Percentiles rank a stretch among this genome's conserved stretches.
Conservation (phyloP, 768 basidiomycete species). For the Lactifluus rugatus region DNA sequence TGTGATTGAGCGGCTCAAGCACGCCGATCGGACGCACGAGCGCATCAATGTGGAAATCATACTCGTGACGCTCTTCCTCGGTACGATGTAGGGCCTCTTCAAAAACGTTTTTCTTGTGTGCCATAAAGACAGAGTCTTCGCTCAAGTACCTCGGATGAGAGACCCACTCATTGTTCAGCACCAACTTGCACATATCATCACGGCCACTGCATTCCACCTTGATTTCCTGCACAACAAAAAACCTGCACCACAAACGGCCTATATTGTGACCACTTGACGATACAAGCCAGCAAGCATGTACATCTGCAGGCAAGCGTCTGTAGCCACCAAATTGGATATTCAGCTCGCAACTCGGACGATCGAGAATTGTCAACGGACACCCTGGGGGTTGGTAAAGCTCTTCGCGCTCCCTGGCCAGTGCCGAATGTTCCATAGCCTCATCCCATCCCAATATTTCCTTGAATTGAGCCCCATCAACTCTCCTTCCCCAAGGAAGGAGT, state of each 20-base stretch:
- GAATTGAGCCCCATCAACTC: conserved; percentile 76
- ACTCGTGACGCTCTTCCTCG: conserved; percentile 98
- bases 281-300: conserved; percentile 34
- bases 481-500: conserved; percentile 61
- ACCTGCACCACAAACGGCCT: too few relatives aligned
- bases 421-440: conserved; percentile 43
- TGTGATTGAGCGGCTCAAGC: conserved; percentile 85
- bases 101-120: conserved; percentile 90
- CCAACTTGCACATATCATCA: conserved; percentile 93
- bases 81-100: conserved; percentile 94
- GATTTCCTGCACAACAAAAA: conserved; percentile 59
- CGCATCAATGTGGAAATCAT: conserved; percentile 97
- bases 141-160: conserved; percentile 93
- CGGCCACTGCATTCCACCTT: conserved; percentile 88
- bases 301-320: conserved; percentile 67
- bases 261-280: conserved; percentile 2
- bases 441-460: conserved; percentile 85
- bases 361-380: conserved; percentile 24
- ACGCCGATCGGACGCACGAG: conserved; percentile 82
- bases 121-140: conserved; percentile 85
- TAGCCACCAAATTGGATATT: conserved; percentile 82
- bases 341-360: conserved; percentile 47
- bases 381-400: conserved; percentile 20
- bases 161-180: conserved; percentile 97
- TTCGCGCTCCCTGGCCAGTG: conserved; percentile 24